phyloP scores from a whole-genome alignment of 1,284 basidiomycete species.

The Sporisorium reilianum region DNA sequence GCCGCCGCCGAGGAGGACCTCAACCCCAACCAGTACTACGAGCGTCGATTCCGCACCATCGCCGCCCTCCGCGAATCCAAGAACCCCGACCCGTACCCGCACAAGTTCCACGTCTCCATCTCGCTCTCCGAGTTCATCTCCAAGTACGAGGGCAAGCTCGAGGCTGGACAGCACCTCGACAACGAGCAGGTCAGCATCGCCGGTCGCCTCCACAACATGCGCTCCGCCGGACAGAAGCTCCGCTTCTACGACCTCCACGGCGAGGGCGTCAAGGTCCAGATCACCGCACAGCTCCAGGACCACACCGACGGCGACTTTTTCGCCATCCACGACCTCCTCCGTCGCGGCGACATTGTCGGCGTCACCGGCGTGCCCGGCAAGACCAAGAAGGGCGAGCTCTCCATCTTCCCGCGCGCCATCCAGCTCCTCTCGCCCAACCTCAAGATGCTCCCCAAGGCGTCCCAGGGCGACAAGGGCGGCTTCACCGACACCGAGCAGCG shows the following conservation, averaged over 20 bases:
- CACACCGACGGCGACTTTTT: conserved; percentile 74
- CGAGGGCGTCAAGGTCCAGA: conserved; percentile 93
- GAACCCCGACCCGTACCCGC: conserved; percentile 89
- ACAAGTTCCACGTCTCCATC: conserved; percentile 93
- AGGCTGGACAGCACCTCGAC: conserved; percentile 63
- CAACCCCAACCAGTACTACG: conserved; percentile 85
- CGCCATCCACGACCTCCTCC: conserved; percentile 85
- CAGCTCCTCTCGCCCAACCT: conserved; percentile 93
- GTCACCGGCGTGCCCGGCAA: conserved; percentile 89
- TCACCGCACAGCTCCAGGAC: conserved; percentile 90
- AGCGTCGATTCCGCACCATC: conserved; percentile 89
- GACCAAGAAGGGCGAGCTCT: conserved; percentile 95
- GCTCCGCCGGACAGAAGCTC: conserved; percentile 84
- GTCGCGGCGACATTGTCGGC: conserved; percentile 95
- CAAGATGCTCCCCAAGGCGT: conserved; percentile 81
- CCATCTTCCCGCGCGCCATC: conserved; percentile 85
- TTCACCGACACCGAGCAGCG: conserved; percentile 88
- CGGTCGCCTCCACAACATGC: conserved; percentile 91
- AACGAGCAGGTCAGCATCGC: conserved; percentile 76
- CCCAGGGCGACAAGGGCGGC: conserved; percentile 74
- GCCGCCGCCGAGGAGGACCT: conserved; percentile 61
- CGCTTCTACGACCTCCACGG: conserved; percentile 94
- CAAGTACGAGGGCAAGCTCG: conserved; percentile 76
- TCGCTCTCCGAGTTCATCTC: conserved; percentile 84
- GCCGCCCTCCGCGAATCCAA: conserved; percentile 85